Percentiles rank a stretch among this genome's conserved stretches.
phyloP scores from a whole-genome alignment of 129 eudicot species.

The Centrapalus pauciflorus region DNA sequence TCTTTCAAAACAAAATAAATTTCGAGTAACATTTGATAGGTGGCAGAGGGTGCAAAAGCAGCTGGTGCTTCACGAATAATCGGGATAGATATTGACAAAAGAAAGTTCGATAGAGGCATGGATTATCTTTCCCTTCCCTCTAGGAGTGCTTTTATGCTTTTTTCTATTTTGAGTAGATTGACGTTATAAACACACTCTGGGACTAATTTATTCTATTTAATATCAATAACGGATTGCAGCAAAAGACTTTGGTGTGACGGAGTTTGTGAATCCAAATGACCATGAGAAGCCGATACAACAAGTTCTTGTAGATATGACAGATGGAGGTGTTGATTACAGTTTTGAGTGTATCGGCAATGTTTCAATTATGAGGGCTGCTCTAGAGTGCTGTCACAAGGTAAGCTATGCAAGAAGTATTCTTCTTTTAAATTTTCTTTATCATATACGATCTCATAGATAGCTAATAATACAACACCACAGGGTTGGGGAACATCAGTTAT shows the following conservation, averaged over 20 bases:
- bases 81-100: conserved; percentile 86
- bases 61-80: conserved; percentile 94
- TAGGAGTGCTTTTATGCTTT: neutral
- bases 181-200: neutral
- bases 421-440: neutral
- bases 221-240: conserved; percentile 51
- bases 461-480: conserved; percentile 23
- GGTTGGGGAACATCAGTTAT: conserved; percentile 99
- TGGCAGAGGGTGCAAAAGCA: conserved; percentile 99
- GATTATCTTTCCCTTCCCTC: neutral
- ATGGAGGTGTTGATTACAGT: conserved; percentile 99
- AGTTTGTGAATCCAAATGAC: conserved; percentile 94
- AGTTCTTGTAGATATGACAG: conserved; percentile 88
- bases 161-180: neutral
- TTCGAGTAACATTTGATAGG: conserved; percentile 41
- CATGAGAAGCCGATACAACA: conserved; percentile 95
- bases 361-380: conserved; percentile 94
- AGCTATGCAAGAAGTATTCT: neutral
- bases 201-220: neutral
- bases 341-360: conserved; percentile 99
- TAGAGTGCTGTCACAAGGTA: conserved; percentile 99
- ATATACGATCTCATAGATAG: neutral
- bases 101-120: conserved; percentile 77
- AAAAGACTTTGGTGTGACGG: conserved; percentile 87
- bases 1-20: neutral